These are phyloP conservation scores for Sugiyamaella neomexicana DNA, from an alignment of 1,139 yeast genomes.

Conservation along the genomic window DNA sequence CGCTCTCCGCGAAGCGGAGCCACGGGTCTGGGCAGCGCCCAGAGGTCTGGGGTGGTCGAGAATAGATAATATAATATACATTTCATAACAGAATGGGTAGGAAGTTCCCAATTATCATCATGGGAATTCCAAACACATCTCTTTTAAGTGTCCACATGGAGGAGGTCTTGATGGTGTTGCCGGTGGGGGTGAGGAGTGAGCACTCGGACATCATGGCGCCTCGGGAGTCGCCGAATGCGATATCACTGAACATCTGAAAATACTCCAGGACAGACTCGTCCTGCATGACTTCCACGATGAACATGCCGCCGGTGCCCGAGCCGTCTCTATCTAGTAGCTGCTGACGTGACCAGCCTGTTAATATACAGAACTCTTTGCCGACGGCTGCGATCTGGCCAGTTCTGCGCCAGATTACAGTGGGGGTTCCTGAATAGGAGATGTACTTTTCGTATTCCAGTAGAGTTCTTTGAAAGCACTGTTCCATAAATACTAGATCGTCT, in stretches of 20 bases:
- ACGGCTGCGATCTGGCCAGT: conserved; percentile 95
- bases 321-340: conserved; percentile 49
- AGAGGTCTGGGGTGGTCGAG: conserved; percentile 11
- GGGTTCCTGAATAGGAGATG: conserved; percentile 83
- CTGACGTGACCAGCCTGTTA: conserved; percentile 85
- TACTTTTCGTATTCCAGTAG: conserved; percentile 84
- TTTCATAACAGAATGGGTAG: conserved; percentile 51
- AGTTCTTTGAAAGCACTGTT: conserved; percentile 92
- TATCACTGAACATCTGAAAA: conserved; percentile 77
- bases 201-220: conserved; percentile 85
- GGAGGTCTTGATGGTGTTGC: conserved; percentile 56
- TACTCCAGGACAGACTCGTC: conserved; percentile 85
- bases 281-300: conserved; percentile 87
- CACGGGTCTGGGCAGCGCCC: conserved; percentile 13
- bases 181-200: conserved; percentile 63
- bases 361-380: conserved; percentile 83
- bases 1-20: conserved; percentile 4
- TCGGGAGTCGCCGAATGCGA: conserved; percentile 87
- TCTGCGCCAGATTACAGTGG: conserved; percentile 92
- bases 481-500: conserved; percentile 91
- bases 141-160: conserved; percentile 90
- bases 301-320: conserved; percentile 45
- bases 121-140: conserved; percentile 88
- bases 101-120: conserved; percentile 95
- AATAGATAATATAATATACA: neutral